phyloP scores from a whole-genome alignment of 2,329 filamentous ascomycete genomes.

The Allantophomopsis cytisporea region DNA sequence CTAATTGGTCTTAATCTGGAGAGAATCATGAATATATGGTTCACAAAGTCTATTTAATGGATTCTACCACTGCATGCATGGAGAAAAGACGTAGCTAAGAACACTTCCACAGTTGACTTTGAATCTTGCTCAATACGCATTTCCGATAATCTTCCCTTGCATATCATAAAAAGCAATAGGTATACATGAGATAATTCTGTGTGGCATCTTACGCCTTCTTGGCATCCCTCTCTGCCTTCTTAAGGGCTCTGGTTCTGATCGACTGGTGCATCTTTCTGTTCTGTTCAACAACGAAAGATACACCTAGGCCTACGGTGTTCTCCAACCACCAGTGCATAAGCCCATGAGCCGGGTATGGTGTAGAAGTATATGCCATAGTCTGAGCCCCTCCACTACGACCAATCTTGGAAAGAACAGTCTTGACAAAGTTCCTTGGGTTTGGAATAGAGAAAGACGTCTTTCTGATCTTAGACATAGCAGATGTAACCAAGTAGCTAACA shows the following conservation, averaged over 20 bases:
- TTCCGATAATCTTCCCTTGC: no score
- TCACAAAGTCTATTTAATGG: no score
- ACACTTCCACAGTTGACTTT: no score
- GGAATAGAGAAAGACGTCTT: slow-evolving; percentile 67
- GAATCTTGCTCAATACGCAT: no score
- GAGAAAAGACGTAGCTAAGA: no score
- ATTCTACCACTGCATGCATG: no score
- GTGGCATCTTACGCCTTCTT: slow-evolving; percentile 27
- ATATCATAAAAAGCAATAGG: no score
- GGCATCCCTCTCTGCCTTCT: slow-evolving; percentile 54
- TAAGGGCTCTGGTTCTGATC: slow-evolving; percentile 54
- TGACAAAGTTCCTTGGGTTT: slow-evolving; percentile 71
- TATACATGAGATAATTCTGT: no score
- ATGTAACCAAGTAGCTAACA: slow-evolving; percentile 84
- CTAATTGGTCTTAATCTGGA: no score
- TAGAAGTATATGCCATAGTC: slow-evolving; percentile 69
- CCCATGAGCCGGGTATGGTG: slow-evolving; percentile 87
- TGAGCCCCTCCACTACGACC: slow-evolving; percentile 67
- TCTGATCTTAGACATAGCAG: slow-evolving; percentile 93
- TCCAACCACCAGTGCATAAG: slow-evolving; percentile 73
- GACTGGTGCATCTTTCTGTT: slow-evolving; percentile 55
- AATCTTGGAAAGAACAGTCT: slow-evolving; percentile 64
- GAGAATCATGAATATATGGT: no score
- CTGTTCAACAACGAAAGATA: slow-evolving; percentile 37
- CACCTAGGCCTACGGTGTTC: slow-evolving; percentile 43